These are phyloP conservation scores for Fusarium incarnatum DNA, from an alignment of 2,329 filamentous ascomycete species.

Conservation along the genomic window DNA sequence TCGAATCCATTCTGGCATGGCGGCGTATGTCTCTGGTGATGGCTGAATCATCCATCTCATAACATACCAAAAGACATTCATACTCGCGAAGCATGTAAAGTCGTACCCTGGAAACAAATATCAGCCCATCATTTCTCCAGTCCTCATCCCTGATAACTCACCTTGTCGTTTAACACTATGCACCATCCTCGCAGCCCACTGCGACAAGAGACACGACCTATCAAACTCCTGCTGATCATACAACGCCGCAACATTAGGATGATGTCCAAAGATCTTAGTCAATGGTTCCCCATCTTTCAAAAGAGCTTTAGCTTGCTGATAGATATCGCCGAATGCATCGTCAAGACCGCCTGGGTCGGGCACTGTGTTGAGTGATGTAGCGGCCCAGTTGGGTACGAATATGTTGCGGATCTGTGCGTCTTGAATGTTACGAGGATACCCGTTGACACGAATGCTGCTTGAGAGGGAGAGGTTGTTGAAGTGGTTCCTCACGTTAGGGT, in stretches of 20 bases:
- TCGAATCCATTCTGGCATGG: slow-evolving; percentile 29
- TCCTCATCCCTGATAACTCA: too few species aligned
- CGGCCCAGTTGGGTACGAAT: not conserved
- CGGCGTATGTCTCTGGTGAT: slow-evolving; percentile 13
- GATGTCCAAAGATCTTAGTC: accelerated
- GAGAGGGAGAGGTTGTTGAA: slow-evolving; percentile 21
- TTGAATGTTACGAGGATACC: slow-evolving; percentile 3
- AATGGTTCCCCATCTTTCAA: not conserved
- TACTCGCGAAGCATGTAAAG: slow-evolving; percentile 18
- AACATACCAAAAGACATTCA: slow-evolving; percentile 26
- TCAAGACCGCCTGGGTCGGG: slow-evolving; percentile 3
- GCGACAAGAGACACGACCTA: slow-evolving; percentile 16
- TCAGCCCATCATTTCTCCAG: too few species aligned
- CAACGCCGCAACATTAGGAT: slow-evolving; percentile 17
- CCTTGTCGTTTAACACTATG: slow-evolving; percentile 25
- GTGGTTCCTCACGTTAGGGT: not conserved
- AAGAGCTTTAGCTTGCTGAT: not conserved
- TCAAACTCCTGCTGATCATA: slow-evolving; percentile 18
- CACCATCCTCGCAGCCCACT: slow-evolving; percentile 28
- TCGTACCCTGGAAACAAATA: too few species aligned
- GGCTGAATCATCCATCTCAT: slow-evolving; percentile 30
- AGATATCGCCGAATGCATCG: slow-evolving; percentile 6
- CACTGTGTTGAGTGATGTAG: not conserved
- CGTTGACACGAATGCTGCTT: not conserved
- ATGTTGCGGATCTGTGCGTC: slow-evolving; percentile 13